Evolutionary conservation across 2,329 filamentous ascomycete genomes (phyloP).

Genomic region (Colletotrichum viniferum): DNA sequence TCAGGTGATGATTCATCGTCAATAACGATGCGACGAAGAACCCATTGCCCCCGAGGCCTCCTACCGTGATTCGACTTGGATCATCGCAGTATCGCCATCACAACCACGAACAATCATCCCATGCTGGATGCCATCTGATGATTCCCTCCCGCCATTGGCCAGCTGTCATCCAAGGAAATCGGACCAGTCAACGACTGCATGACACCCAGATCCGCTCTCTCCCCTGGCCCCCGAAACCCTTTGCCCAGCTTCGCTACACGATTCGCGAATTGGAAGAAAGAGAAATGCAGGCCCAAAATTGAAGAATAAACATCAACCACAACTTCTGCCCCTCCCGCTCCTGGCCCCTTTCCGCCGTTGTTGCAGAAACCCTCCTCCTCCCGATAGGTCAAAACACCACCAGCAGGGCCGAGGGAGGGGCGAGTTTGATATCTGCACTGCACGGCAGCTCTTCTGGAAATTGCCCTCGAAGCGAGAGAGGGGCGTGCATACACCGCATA

Average conservation of each 20-base stretch:
- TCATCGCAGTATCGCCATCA: not conserved
- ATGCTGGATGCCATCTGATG: not conserved
- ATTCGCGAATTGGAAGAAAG: not conserved
- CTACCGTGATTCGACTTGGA: not conserved
- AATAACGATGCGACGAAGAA: not conserved
- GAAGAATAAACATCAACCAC: not conserved
- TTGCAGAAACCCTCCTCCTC: not conserved
- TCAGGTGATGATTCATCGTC: not conserved
- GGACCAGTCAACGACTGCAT: not conserved
- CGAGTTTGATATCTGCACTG: not conserved
- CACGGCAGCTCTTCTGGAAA: not conserved
- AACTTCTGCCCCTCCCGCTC: not conserved
- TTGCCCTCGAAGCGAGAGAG: not conserved
- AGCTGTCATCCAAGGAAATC: not conserved
- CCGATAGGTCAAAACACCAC: not conserved
- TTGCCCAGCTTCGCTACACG: not conserved
- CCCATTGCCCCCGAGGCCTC: not conserved
- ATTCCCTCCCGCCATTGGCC: not conserved
- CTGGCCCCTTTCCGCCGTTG: not conserved
- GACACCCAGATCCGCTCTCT: not conserved
- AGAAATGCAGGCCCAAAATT: not conserved
- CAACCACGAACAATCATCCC: not conserved
- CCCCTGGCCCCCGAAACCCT: not conserved
- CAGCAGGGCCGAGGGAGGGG: not conserved
- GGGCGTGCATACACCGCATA: not conserved